Conservation (phyloP, 2,329 filamentous ascomycete species). For the Alternaria sp. region DNA sequence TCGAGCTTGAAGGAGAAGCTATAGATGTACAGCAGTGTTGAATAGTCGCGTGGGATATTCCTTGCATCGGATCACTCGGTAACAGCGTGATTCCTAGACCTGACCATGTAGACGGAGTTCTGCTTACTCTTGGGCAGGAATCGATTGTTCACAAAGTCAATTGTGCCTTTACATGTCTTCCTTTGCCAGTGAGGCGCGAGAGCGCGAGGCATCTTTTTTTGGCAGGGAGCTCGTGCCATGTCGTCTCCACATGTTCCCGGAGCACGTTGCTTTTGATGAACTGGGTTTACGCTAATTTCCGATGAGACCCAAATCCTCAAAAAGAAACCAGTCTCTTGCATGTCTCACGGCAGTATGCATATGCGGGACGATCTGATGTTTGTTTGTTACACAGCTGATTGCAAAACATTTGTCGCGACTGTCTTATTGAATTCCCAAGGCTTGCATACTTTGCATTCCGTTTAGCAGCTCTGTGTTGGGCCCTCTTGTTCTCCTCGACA, state of each 20-base stretch:
- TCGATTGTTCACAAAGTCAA: not conserved
- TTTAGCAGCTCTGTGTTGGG: not conserved
- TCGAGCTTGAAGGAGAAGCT: conserved; percentile 77
- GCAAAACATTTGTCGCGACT: conserved; percentile 18
- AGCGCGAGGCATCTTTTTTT: not conserved
- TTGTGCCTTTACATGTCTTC: not conserved
- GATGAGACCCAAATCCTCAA: not conserved
- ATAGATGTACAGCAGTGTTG: conserved; percentile 48
- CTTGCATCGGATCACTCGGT: not conserved
- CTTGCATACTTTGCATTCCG: not conserved
- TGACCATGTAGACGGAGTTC: not conserved
- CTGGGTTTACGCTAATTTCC: conserved; percentile 1
- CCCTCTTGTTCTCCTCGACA: not conserved
- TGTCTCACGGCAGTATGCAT: conserved; percentile 30
- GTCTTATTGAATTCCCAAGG: not conserved
- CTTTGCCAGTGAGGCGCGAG: not conserved
- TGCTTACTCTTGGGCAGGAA: conserved; percentile 4
- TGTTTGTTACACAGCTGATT: conserved; percentile 36
- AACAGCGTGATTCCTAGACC: not conserved
- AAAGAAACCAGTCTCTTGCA: conserved; percentile 9
- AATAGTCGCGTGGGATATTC: not conserved
- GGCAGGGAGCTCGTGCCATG: not conserved
- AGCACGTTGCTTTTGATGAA: conserved; percentile 2
- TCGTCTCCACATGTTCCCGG: not conserved
- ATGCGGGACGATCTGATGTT: conserved; percentile 16